Conservation (phyloP, 1,284 basidiomycete species). For the Neolentinus lepideus region DNA sequence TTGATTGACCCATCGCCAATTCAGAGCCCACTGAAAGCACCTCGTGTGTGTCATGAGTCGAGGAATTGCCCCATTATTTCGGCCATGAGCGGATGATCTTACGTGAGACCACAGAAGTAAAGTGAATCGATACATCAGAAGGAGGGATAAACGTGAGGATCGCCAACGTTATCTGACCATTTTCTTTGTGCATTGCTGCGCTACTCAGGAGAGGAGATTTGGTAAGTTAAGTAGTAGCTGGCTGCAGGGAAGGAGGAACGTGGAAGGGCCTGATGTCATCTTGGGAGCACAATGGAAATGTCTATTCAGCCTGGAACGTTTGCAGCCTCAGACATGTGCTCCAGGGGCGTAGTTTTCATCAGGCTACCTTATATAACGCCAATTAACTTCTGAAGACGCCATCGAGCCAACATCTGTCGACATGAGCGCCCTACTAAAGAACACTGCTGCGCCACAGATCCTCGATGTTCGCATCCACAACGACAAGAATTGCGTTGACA, state of each 20-base stretch:
- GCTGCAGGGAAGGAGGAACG: neutral
- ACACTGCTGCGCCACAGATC: conserved; percentile 28
- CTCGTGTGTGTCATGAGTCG: neutral
- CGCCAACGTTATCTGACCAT: too few relatives aligned
- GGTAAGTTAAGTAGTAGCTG: neutral
- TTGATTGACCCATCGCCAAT: neutral
- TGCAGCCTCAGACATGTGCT: neutral
- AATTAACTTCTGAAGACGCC: neutral
- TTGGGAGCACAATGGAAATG: neutral
- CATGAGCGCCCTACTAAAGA: neutral
- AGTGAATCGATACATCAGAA: too few relatives aligned
- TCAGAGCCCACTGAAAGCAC: neutral
- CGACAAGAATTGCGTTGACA: conserved; percentile 19
- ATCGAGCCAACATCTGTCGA: neutral
- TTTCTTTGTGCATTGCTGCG: too few relatives aligned
- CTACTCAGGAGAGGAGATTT: too few relatives aligned
- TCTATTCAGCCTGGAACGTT: neutral
- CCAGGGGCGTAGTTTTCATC: neutral
- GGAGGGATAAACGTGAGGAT: too few relatives aligned
- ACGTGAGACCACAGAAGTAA: too few relatives aligned
- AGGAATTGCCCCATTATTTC: neutral
- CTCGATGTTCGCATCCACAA: conserved; percentile 38
- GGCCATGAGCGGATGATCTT: too few relatives aligned
- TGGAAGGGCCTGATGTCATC: neutral
- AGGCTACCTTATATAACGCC: neutral